Evolutionary conservation across 306 rosid genomes (phyloP).

Genomic region (Oemleria cerasiformis): DNA sequence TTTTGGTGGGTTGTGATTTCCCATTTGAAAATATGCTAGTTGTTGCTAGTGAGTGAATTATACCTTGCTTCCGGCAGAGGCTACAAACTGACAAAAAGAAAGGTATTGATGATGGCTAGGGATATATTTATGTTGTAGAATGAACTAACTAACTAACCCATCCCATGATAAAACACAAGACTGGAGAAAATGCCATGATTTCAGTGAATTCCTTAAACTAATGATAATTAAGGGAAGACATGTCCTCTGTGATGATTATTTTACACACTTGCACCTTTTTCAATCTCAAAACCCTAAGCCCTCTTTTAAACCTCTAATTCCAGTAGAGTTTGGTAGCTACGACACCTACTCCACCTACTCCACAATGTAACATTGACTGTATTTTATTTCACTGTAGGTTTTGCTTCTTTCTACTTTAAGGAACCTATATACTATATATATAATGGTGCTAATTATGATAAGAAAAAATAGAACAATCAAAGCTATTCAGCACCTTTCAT

Average conservation of each 20-base stretch:
- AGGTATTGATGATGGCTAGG: constrained; percentile 21
- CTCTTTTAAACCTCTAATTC: constrained; percentile 29
- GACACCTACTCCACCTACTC: neutral
- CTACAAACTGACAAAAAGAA: constrained; percentile 53
- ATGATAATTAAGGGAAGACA: neutral
- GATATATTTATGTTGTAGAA: constrained; percentile 8
- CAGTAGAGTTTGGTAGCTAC: constrained; percentile 14
- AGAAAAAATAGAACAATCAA: neutral
- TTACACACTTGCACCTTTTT: constrained; percentile 1
- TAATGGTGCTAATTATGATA: neutral
- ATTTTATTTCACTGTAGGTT: neutral
- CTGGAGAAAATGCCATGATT: constrained; percentile 25
- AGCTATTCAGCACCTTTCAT: neutral
- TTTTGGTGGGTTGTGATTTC: constrained; percentile 4
- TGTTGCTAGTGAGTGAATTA: constrained; percentile 12
- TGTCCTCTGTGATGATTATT: constrained; percentile 4
- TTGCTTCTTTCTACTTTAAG: neutral
- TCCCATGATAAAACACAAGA: constrained; percentile 41
- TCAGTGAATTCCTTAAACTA: constrained; percentile 10
- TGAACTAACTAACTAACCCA: constrained; percentile 13
- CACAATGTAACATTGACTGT: constrained; percentile 17
- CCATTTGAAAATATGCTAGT: constrained; percentile 11
- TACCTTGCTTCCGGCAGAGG: constrained; percentile 43
- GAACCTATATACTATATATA: neutral
- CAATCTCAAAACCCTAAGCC: constrained; percentile 1